Evolutionary conservation across 345 rosid genomes (phyloP).

Genomic region (Citrus mangshanensis): DNA sequence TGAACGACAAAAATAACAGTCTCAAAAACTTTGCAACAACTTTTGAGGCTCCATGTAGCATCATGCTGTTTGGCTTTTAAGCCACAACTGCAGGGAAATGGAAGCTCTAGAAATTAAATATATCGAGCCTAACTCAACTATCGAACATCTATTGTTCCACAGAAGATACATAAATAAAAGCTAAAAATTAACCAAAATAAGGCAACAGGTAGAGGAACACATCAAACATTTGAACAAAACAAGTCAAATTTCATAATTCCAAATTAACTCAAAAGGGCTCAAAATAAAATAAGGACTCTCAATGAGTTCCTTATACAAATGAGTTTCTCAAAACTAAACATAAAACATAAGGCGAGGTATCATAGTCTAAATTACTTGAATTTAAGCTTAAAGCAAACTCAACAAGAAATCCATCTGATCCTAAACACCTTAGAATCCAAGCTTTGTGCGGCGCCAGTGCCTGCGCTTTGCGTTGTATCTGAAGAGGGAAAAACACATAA

Average conservation of each 20-base stretch:
- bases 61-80: too few relatives aligned
- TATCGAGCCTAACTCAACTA: neutral
- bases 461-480: slow-evolving; percentile 43
- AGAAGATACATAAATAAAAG: neutral
- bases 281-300: neutral
- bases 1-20: neutral
- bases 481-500: neutral
- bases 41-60: neutral
- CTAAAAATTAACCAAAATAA: neutral
- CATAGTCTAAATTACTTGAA: neutral
- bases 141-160: neutral
- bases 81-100: too few relatives aligned
- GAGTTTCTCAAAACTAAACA: neutral
- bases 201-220: neutral
- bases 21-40: neutral
- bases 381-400: neutral
- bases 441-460: slow-evolving; percentile 75
- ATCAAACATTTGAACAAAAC: neutral
- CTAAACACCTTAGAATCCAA: slow-evolving; percentile 48
- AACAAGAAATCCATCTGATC: neutral
- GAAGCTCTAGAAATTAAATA: too few relatives aligned
- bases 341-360: slow-evolving; percentile 4
- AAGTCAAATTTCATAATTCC: neutral
- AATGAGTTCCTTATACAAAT: slow-evolving; percentile 7
- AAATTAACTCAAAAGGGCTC: neutral